These are phyloP conservation scores for Camellia sinensis DNA, from an alignment of 148 eudicot genomes.

Conservation along the genomic window DNA sequence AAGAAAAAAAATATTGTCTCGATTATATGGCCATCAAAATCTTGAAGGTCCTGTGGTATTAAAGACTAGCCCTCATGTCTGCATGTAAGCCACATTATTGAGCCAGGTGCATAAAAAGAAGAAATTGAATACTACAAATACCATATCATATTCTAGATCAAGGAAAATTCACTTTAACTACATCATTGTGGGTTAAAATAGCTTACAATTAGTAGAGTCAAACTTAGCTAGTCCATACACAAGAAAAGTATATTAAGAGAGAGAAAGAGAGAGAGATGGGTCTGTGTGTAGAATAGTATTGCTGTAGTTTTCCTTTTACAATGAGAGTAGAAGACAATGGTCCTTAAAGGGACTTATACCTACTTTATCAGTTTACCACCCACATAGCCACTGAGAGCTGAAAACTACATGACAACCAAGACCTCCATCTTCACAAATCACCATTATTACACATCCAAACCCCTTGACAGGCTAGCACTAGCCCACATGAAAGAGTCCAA, in stretches of 20 bases:
- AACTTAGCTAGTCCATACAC: conserved; percentile 19
- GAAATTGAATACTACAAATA: conserved; percentile 11
- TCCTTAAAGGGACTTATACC: conserved; percentile 27
- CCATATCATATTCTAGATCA: not conserved
- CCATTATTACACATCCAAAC: not conserved
- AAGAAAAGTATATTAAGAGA: conserved; percentile 14
- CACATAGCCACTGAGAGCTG: conserved; percentile 21
- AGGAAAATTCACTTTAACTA: not conserved
- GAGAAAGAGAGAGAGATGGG: not conserved
- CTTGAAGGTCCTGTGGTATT: not conserved
- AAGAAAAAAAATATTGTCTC: not conserved
- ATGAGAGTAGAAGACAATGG: conserved; percentile 21
- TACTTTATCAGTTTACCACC: conserved; percentile 36
- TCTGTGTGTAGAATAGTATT: conserved; percentile 17
- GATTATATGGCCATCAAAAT: conserved; percentile 10
- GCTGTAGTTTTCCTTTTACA: conserved; percentile 29
- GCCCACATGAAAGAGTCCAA: conserved; percentile 8
- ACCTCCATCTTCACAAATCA: conserved; percentile 14
- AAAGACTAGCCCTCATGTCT: conserved; percentile 15
- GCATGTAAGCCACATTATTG: conserved; percentile 17
- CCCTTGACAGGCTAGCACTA: conserved; percentile 1
- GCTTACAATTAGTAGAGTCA: conserved; percentile 9
- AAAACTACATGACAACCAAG: conserved; percentile 30
- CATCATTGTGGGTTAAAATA: not conserved
- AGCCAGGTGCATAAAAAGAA: conserved; percentile 17